Percentiles rank a stretch among this genome's conserved stretches.
Conservation (phyloP, 257 asterid genomes). For the Solanum medicagineum region DNA sequence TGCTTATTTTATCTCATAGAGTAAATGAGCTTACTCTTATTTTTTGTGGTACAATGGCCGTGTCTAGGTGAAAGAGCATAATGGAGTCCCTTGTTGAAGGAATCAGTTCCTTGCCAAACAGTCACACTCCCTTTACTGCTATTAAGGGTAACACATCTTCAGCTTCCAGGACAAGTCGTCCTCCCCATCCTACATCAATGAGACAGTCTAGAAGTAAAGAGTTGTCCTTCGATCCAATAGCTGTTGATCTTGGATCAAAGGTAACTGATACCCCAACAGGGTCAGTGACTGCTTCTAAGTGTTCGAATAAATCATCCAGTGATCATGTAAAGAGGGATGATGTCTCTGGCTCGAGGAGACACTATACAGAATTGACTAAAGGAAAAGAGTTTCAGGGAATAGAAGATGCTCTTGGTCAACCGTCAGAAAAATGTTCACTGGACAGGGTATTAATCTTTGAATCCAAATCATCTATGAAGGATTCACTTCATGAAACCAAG, state of each 20-base stretch:
- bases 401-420: conserved; percentile 12
- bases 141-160: conserved; percentile 24
- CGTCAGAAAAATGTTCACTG: conserved; percentile 8
- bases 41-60: conserved; percentile 15
- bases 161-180: conserved; percentile 31
- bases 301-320: conserved; percentile 23
- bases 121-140: conserved; percentile 21
- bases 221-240: conserved; percentile 21
- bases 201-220: conserved; percentile 31
- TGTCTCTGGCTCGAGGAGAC: not conserved
- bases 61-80: conserved; percentile 22
- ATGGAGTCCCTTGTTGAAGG: conserved; percentile 64
- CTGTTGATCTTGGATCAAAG: conserved; percentile 24
- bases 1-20: not conserved
- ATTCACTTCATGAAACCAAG: conserved; percentile 18
- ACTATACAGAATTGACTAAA: conserved; percentile 3
- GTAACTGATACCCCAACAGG: conserved; percentile 13
- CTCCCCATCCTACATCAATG: conserved; percentile 43
- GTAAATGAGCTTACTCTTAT: not conserved
- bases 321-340: conserved; percentile 2
- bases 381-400: conserved; percentile 3
- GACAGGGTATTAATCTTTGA: not conserved
- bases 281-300: conserved; percentile 23
- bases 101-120: conserved; percentile 40
- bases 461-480: conserved; percentile 8